These are phyloP conservation scores for Aphanomyces cochlioides DNA, from an alignment of 352 stramenopile species.

Conservation along the genomic window DNA sequence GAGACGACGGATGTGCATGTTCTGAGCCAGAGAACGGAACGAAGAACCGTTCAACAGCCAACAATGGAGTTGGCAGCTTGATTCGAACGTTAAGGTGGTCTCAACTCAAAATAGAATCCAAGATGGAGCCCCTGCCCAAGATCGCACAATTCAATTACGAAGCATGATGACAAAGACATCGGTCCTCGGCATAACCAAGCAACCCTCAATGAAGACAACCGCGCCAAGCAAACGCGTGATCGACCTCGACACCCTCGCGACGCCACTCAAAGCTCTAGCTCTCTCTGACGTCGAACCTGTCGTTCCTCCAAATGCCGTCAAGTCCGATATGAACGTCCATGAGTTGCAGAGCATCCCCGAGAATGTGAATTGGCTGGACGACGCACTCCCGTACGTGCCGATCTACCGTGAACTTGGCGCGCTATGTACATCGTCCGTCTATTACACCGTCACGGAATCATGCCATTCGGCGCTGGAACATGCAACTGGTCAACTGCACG, in stretches of 20 bases:
- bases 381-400: conserved; percentile 9
- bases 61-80: too few relatives aligned
- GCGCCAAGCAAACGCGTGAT: conserved; percentile 11
- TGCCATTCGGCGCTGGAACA: conserved; percentile 6
- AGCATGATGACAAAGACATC: background rate
- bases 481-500: conserved; percentile 20
- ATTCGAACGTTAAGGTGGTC: too few relatives aligned
- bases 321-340: conserved; percentile 13
- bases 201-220: background rate
- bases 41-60: too few relatives aligned
- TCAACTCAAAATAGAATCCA: background rate
- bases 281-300: background rate
- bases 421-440: background rate
- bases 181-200: background rate
- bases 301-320: background rate
- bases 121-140: background rate
- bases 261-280: background rate
- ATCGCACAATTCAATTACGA: conserved; percentile 1
- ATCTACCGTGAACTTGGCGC: conserved; percentile 24
- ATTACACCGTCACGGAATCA: conserved; percentile 26
- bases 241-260: background rate
- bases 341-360: background rate
- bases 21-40: too few relatives aligned
- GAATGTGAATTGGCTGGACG: conserved; percentile 9
- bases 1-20: too few relatives aligned